These are phyloP conservation scores for Nothophytophthora sp. DNA, from an alignment of 352 stramenopile genomes.

Conservation along the genomic window DNA sequence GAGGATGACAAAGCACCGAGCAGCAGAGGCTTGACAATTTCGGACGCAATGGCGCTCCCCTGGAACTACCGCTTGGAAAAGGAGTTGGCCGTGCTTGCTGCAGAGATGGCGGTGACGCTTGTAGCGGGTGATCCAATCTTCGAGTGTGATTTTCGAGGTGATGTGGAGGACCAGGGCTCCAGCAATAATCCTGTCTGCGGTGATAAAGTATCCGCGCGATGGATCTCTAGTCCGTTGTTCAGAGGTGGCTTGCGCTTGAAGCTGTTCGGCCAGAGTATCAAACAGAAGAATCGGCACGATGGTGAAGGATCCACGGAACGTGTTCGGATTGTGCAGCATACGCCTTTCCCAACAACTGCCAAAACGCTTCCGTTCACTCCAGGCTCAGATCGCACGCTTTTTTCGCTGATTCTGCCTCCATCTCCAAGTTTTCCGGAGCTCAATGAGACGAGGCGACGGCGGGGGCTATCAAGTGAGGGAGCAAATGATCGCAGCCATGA, in stretches of 20 bases:
- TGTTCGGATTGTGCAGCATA: conserved; percentile 29
- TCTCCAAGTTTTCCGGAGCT: too few species aligned
- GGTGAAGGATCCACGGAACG: background rate
- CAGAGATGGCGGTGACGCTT: conserved; percentile 61
- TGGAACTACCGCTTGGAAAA: conserved; percentile 72
- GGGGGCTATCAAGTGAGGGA: conserved; percentile 1
- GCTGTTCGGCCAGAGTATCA: conserved; percentile 16
- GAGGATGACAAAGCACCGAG: conserved; percentile 3
- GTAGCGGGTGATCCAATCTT: conserved; percentile 42
- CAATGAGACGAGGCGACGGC: background rate
- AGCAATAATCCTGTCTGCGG: background rate
- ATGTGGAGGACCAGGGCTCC: background rate
- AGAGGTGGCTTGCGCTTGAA: conserved; percentile 23
- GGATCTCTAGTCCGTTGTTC: conserved; percentile 32
- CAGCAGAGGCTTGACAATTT: conserved; percentile 11
- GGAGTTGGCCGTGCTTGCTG: conserved; percentile 49
- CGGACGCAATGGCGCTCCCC: conserved; percentile 35
- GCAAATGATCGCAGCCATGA: too few species aligned
- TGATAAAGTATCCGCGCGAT: conserved; percentile 13
- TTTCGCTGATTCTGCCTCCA: conserved; percentile 43
- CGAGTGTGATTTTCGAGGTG: conserved; percentile 1
- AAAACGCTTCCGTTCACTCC: background rate
- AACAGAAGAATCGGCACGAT: background rate
- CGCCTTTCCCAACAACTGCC: conserved; percentile 17
- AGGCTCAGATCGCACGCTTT: conserved; percentile 12